Percentiles rank a stretch among this genome's conserved stretches.
These are phyloP conservation scores for Xylaria sp. DNA, from an alignment of 2,329 filamentous ascomycete species.

Conservation along the genomic window DNA sequence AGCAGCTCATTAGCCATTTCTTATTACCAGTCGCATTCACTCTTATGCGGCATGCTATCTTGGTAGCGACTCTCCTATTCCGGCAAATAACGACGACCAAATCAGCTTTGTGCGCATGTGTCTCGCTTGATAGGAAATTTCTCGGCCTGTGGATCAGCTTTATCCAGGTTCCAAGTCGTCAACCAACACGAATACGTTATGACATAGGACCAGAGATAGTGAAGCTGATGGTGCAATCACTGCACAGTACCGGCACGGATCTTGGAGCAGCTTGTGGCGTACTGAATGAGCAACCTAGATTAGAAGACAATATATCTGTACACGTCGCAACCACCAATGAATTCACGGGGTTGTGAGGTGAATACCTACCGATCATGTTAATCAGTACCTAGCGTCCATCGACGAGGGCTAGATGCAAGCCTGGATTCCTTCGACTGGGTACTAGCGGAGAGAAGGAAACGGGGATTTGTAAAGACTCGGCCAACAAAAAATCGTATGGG, in stretches of 20 bases:
- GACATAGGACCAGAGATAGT: neutral
- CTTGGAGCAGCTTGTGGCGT: constrained; percentile 11
- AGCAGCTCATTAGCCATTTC: constrained; percentile 33
- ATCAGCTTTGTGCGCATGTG: constrained; percentile 34
- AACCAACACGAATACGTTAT: constrained; percentile 7
- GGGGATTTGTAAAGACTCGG: constrained; percentile 31
- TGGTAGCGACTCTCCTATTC: constrained; percentile 34
- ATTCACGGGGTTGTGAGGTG: constrained; percentile 22
- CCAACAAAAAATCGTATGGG: constrained; percentile 15
- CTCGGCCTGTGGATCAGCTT: constrained; percentile 24
- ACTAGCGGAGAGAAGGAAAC: constrained; percentile 18
- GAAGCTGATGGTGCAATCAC: constrained; percentile 12
- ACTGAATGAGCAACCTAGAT: constrained; percentile 31
- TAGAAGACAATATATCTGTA: neutral
- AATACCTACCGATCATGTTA: constrained; percentile 11
- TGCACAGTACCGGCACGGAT: constrained; percentile 4
- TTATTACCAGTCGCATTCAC: constrained; percentile 25
- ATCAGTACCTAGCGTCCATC: constrained; percentile 23
- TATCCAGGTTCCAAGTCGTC: constrained; percentile 9
- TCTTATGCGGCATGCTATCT: constrained; percentile 30
- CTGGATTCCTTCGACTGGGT: constrained; percentile 30
- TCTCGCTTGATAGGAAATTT: constrained; percentile 29
- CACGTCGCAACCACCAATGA: constrained; percentile 36
- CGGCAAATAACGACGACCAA: constrained; percentile 35
- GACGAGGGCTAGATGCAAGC: constrained; percentile 32